These are phyloP conservation scores for Penicillium paradoxum DNA, from an alignment of 495 filamentous ascomycete genomes.

Conservation along the genomic window DNA sequence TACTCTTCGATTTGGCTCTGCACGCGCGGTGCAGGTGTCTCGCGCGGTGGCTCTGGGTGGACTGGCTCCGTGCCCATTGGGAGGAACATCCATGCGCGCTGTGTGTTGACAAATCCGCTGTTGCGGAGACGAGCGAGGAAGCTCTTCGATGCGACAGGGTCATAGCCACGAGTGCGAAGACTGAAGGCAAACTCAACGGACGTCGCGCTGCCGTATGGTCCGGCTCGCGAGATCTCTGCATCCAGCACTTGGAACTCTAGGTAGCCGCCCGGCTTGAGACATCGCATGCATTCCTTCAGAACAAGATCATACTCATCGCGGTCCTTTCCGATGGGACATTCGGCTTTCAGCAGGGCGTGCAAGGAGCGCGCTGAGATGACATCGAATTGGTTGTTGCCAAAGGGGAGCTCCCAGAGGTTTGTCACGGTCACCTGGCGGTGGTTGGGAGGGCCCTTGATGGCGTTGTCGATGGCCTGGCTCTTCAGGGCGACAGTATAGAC, in stretches of 20 bases:
- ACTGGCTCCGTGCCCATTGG: slow-evolving; percentile 69
- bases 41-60: slow-evolving; percentile 37
- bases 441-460: slow-evolving; percentile 76
- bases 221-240: slow-evolving; percentile 79
- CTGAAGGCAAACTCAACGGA: slow-evolving; percentile 85
- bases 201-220: slow-evolving; percentile 69
- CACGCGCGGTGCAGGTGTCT: slow-evolving; percentile 51
- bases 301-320: slow-evolving; percentile 85
- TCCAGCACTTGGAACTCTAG: slow-evolving; percentile 88
- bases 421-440: slow-evolving; percentile 75
- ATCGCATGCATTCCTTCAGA: slow-evolving; percentile 78
- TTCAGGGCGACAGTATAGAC: slow-evolving; percentile 81
- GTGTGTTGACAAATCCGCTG: slow-evolving; percentile 70
- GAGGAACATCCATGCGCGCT: slow-evolving; percentile 84
- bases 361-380: slow-evolving; percentile 88
- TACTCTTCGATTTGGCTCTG: slow-evolving; percentile 46
- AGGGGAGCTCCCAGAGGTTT: slow-evolving; percentile 75
- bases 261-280: slow-evolving; percentile 87
- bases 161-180: slow-evolving; percentile 81
- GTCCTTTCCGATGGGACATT: slow-evolving; percentile 46
- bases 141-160: slow-evolving; percentile 71
- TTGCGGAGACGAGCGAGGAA: slow-evolving; percentile 71
- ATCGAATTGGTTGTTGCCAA: slow-evolving; percentile 84
- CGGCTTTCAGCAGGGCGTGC: slow-evolving; percentile 69
- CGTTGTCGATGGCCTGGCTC: slow-evolving; percentile 59